These are phyloP conservation scores for Saccharum officinarum DNA, from an alignment of 176 grass and related monocot species.

Conservation along the genomic window DNA sequence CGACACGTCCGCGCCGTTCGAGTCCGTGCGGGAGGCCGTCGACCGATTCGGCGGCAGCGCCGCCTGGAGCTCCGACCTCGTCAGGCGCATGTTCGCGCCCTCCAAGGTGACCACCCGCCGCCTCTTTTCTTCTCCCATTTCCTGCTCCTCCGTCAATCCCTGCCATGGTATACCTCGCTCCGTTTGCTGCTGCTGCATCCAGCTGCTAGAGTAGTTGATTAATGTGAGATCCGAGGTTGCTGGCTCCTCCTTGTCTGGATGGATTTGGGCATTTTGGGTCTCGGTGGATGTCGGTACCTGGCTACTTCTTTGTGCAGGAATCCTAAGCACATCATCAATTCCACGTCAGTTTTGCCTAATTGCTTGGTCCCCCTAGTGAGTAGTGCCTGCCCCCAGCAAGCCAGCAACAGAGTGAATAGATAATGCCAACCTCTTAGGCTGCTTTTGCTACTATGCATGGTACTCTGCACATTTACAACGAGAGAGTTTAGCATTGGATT, in stretches of 20 bases:
- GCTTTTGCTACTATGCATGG: not conserved
- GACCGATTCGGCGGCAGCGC: conserved; percentile 85
- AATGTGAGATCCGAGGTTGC: not conserved
- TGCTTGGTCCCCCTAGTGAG: not conserved
- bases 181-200: not conserved
- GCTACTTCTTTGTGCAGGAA: no score
- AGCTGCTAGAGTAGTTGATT: not conserved
- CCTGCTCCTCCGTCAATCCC: not conserved
- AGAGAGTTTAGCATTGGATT: not conserved
- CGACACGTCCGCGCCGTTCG: conserved; percentile 93
- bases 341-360: not conserved
- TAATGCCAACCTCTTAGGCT: not conserved
- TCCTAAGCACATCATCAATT: not conserved
- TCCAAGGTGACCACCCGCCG: conserved; percentile 1
- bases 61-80: conserved; percentile 70
- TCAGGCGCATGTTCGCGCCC: conserved; percentile 41
- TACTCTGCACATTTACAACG: not conserved
- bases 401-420: not conserved
- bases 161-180: not conserved
- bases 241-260: not conserved
- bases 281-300: not conserved
- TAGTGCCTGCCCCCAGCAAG: not conserved
- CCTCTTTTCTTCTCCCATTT: not conserved
- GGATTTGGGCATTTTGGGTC: not conserved
- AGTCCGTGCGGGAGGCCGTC: conserved; percentile 87